These are phyloP conservation scores for Trichoderma sp. DNA, from an alignment of 2,329 filamentous ascomycete species.

Conservation along the genomic window DNA sequence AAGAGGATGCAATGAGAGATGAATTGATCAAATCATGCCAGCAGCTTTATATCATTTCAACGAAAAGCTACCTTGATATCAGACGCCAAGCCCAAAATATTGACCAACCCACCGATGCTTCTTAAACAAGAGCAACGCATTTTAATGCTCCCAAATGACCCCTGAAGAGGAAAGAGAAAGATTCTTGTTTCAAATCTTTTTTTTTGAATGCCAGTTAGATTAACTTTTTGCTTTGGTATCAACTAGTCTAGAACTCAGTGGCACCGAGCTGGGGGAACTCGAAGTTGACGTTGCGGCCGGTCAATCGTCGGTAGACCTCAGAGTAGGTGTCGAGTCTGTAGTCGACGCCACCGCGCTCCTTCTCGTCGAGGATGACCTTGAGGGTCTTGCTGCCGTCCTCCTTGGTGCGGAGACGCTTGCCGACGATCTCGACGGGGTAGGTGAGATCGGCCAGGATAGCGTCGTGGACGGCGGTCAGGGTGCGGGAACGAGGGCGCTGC, in stretches of 20 bases:
- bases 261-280: conserved; percentile 91
- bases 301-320: conserved; percentile 98
- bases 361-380: conserved; percentile 99
- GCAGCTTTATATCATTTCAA: conserved; percentile 47
- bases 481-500: conserved; percentile 98
- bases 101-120: conserved; percentile 44
- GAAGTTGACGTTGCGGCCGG: conserved; percentile 93
- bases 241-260: conserved; percentile 58
- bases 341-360: conserved; percentile 99
- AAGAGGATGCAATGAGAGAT: conserved; percentile 30
- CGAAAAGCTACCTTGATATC: conserved; percentile 50
- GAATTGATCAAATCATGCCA: conserved; percentile 45
- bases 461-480: conserved; percentile 97
- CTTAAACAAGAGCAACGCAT: conserved; percentile 39
- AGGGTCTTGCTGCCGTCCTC: conserved; percentile 98
- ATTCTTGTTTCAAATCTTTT: conserved; percentile 10
- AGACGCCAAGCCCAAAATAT: conserved; percentile 53
- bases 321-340: conserved; percentile 99
- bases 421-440: conserved; percentile 99
- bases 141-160: conserved; percentile 26
- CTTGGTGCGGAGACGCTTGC: conserved; percentile 98
- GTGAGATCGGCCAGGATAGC: conserved; percentile 97
- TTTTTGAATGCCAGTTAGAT: conserved; percentile 17
- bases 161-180: not conserved
- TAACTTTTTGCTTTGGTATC: not conserved